Conservation (phyloP, 2,329 filamentous ascomycete genomes). For the Alternaria sp. region DNA sequence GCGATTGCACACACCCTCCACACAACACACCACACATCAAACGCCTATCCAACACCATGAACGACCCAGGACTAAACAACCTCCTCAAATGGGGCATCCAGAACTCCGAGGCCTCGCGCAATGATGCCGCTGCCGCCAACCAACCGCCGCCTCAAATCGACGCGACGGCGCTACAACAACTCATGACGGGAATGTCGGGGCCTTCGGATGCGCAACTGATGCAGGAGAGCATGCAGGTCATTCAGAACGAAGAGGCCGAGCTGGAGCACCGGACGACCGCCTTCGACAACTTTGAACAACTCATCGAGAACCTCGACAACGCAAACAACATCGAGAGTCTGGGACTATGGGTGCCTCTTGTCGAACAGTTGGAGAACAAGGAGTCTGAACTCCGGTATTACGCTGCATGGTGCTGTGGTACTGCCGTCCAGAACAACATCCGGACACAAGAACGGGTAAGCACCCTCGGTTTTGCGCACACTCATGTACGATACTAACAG, state of each 20-base stretch:
- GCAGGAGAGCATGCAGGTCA: constrained; percentile 80
- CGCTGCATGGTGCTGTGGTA: constrained; percentile 94
- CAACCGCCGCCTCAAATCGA: constrained; percentile 20
- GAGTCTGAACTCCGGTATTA: constrained; percentile 78
- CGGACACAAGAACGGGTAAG: constrained; percentile 77
- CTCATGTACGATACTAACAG: constrained; percentile 18
- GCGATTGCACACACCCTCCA: constrained; percentile 1
- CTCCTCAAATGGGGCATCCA: constrained; percentile 81
- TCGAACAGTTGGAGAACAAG: constrained; percentile 70
- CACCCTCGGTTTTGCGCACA: background rate
- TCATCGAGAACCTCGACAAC: constrained; percentile 72
- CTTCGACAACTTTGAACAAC: constrained; percentile 39
- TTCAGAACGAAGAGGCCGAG: constrained; percentile 59
- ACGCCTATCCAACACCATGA: constrained; percentile 42
- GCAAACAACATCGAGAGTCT: constrained; percentile 89
- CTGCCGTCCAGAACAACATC: constrained; percentile 94
- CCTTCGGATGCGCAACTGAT: constrained; percentile 87
- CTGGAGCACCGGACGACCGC: constrained; percentile 25
- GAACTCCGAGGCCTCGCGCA: constrained; percentile 60
- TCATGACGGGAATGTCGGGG: constrained; percentile 13
- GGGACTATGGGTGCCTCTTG: constrained; percentile 80
- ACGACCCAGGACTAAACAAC: constrained; percentile 72
- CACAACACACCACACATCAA: constrained; percentile 8
- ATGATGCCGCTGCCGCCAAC: constrained; percentile 53
- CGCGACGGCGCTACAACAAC: constrained; percentile 13